phyloP scores from a whole-genome alignment of 495 filamentous ascomycete genomes.

The Aspergillus panamensis region DNA sequence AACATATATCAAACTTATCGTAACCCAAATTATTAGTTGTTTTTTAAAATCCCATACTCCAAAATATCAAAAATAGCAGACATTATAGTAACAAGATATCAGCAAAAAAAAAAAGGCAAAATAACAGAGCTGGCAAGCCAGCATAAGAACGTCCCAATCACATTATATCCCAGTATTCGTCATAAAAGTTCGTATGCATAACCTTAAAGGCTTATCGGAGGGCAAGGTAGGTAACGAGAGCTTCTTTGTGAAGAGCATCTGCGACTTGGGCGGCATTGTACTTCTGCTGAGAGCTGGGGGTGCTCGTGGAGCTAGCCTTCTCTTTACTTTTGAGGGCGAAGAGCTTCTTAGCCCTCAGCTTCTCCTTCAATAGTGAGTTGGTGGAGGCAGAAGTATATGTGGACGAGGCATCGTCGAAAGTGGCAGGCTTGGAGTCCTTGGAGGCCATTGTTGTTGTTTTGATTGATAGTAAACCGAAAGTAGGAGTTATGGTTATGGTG shows the following conservation, averaged over 20 bases:
- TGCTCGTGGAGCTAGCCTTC: constrained; percentile 3
- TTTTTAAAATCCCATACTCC: background rate
- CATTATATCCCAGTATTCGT: background rate
- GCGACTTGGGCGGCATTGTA: constrained; percentile 4
- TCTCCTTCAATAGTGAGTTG: constrained; percentile 28
- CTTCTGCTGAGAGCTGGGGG: background rate
- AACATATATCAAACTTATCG: background rate
- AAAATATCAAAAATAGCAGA: background rate
- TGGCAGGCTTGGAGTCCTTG: constrained; percentile 16
- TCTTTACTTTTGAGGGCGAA: constrained; percentile 22
- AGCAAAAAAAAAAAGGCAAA: background rate
- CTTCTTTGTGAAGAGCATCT: constrained; percentile 29
- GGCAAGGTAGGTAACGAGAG: constrained; percentile 31
- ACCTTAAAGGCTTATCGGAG: constrained; percentile 20
- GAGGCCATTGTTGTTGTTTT: constrained; percentile 12
- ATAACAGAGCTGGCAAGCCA: background rate
- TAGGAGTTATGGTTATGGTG: background rate
- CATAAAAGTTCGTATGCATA: background rate
- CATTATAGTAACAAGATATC: background rate
- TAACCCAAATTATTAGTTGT: background rate
- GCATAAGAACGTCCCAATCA: background rate
- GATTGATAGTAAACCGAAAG: background rate
- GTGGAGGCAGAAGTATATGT: constrained; percentile 28
- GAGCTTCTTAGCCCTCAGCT: constrained; percentile 26
- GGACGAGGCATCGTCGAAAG: constrained; percentile 24